phyloP scores from a whole-genome alignment of 805 yeast species.

The Metschnikowia peoriensis region DNA sequence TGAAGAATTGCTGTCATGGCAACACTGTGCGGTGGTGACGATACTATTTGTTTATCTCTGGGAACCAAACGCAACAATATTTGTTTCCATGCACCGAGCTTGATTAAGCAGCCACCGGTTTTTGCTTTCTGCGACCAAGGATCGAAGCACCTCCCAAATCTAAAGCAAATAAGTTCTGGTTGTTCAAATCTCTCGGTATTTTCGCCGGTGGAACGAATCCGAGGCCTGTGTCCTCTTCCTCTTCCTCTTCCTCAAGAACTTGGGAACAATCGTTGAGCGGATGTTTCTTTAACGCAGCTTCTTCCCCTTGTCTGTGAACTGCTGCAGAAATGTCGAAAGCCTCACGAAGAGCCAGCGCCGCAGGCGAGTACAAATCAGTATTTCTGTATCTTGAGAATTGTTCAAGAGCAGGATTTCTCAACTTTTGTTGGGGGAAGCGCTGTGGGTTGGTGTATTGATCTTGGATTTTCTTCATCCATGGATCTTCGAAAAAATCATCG shows the following conservation, averaged over 20 bases:
- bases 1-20: background rate
- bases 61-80: too few species aligned
- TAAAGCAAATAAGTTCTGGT: constrained; percentile 37
- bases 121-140: constrained; percentile 41
- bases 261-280: constrained; percentile 22
- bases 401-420: constrained; percentile 2
- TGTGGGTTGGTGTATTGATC: constrained; percentile 10
- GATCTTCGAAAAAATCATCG: constrained; percentile 65
- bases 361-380: constrained; percentile 56
- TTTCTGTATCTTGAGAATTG: constrained; percentile 17
- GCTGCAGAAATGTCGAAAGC: constrained; percentile 87
- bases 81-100: background rate
- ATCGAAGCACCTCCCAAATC: constrained; percentile 54
- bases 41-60: too few species aligned
- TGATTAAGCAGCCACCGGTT: constrained; percentile 15
- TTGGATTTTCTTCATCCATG: constrained; percentile 49
- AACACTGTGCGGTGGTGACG: too few species aligned
- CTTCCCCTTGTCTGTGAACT: constrained; percentile 77
- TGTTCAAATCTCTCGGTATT: constrained; percentile 15
- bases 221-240: constrained; percentile 22
- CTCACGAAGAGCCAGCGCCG: constrained; percentile 78
- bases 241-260: constrained; percentile 39
- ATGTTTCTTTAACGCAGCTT: constrained; percentile 38
- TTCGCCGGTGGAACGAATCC: constrained; percentile 1
- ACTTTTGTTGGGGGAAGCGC: constrained; percentile 4